A percentile compares a stretch with the other conserved stretches of the same genome.
phyloP scores from a whole-genome alignment of 2,329 filamentous ascomycete species.

The Phyllachora maydis region DNA sequence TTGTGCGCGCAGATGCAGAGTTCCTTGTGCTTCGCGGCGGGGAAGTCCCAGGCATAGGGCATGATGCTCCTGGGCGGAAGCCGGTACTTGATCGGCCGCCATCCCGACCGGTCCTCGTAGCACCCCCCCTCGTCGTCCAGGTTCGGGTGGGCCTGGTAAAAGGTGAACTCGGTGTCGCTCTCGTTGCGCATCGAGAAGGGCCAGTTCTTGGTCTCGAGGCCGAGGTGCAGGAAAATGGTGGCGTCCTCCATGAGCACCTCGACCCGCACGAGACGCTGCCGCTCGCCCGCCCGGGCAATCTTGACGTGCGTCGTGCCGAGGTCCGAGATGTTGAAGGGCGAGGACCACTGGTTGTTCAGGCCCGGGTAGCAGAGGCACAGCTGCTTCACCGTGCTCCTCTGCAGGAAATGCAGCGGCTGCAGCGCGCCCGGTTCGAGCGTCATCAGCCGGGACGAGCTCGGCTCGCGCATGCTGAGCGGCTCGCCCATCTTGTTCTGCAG shows the following conservation, averaged over 20 bases:
- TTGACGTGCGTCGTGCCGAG: slow-evolving; percentile 86
- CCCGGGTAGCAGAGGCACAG: slow-evolving; percentile 84
- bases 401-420: slow-evolving; percentile 75
- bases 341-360: slow-evolving; percentile 92
- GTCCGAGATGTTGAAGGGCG: slow-evolving; percentile 93
- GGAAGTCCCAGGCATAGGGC: slow-evolving; percentile 99
- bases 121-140: slow-evolving; percentile 73
- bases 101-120: slow-evolving; percentile 72
- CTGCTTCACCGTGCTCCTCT: slow-evolving; percentile 67
- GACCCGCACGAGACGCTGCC: slow-evolving; percentile 69
- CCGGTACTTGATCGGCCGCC: slow-evolving; percentile 82
- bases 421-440: slow-evolving; percentile 59
- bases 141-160: slow-evolving; percentile 88
- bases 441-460: slow-evolving; percentile 73
- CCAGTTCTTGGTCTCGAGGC: slow-evolving; percentile 85
- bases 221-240: slow-evolving; percentile 83
- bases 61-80: slow-evolving; percentile 90
- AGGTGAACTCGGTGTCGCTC: slow-evolving; percentile 89
- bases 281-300: slow-evolving; percentile 72
- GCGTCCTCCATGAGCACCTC: slow-evolving; percentile 85
- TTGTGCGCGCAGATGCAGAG: slow-evolving; percentile 62
- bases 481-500: slow-evolving; percentile 85
- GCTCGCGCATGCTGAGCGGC: slow-evolving; percentile 75
- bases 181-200: slow-evolving; percentile 98
- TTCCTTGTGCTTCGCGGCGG: slow-evolving; percentile 89